Percentiles rank a stretch among this genome's conserved stretches.
Evolutionary conservation across 1,139 yeast species (phyloP).

Genomic region (Debaryomyces nepalensis): DNA sequence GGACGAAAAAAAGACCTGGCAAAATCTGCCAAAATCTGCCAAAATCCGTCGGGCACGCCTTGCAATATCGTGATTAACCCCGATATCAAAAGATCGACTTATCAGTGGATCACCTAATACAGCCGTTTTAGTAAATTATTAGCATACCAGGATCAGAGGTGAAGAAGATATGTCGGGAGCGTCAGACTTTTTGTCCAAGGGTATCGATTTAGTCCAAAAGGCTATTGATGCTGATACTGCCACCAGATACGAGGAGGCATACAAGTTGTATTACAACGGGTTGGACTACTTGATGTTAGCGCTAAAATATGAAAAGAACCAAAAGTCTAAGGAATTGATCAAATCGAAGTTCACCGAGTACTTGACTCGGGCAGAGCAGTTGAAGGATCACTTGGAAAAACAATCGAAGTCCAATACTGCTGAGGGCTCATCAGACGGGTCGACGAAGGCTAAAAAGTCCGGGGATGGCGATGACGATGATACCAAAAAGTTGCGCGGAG

Average conservation of each 20-base stretch:
- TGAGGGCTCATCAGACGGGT: conserved; percentile 58
- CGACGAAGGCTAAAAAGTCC: conserved; percentile 61
- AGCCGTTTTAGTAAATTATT: neutral
- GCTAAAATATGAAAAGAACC: conserved; percentile 92
- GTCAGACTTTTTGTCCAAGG: conserved; percentile 87
- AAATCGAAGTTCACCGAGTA: conserved; percentile 91
- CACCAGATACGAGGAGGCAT: conserved; percentile 91
- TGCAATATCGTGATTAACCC: conserved; percentile 7
- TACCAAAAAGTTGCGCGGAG: conserved; percentile 86
- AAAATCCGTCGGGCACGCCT: conserved; percentile 7
- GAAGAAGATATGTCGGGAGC: conserved; percentile 42
- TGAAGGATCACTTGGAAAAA: conserved; percentile 86
- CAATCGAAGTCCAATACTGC: conserved; percentile 52
- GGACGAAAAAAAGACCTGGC: no score
- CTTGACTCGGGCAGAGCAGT: conserved; percentile 88
- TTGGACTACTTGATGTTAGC: conserved; percentile 95
- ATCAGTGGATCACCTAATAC: neutral
- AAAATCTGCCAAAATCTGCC: conserved; percentile 4
- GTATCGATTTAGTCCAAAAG: conserved; percentile 89
- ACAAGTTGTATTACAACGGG: conserved; percentile 89
- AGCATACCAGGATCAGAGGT: neutral
- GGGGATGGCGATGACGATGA: conserved; percentile 69
- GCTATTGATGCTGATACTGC: conserved; percentile 96
- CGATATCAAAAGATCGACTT: neutral
- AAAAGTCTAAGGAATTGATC: conserved; percentile 84